A percentile compares a stretch with the other conserved stretches of the same genome.
These are phyloP conservation scores for Pancytospora philotis DNA, from an alignment of 371 early-diverging fungal species.

Conservation along the genomic window DNA sequence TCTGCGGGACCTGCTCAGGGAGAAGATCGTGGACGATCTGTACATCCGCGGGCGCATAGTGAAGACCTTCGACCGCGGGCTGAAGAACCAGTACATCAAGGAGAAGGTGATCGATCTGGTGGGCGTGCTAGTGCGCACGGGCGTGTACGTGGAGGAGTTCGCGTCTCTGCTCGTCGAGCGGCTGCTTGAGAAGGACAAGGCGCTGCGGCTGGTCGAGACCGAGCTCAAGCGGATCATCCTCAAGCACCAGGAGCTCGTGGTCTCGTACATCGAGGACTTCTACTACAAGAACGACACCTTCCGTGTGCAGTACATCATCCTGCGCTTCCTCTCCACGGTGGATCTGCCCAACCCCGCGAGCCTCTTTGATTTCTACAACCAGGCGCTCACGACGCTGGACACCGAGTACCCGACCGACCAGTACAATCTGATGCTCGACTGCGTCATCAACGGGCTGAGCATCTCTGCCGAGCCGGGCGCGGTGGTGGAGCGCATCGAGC, in stretches of 20 bases:
- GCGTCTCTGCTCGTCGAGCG: constrained; percentile 36
- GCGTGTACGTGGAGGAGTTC: constrained; percentile 35
- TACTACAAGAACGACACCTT: constrained; percentile 47
- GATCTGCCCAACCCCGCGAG: constrained; percentile 3
- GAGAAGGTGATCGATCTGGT: constrained; percentile 39
- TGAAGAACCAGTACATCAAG: constrained; percentile 43
- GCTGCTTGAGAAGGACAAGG: constrained; percentile 33
- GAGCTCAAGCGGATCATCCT: constrained; percentile 7
- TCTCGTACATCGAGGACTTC: constrained; percentile 46
- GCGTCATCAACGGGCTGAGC: constrained; percentile 24
- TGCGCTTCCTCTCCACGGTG: constrained; percentile 28
- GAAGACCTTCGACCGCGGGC: constrained; percentile 33
- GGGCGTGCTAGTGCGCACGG: constrained; percentile 20
- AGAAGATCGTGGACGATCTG: constrained; percentile 8
- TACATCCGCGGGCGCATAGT: constrained; percentile 42
- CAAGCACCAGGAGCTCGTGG: constrained; percentile 16
- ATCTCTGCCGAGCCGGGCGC: constrained; percentile 1
- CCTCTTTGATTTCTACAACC: constrained; percentile 24
- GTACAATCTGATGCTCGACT: constrained; percentile 19
- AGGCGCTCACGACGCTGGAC: constrained; percentile 4
- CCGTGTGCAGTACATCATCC: constrained; percentile 18
- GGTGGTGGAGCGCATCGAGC: neutral
- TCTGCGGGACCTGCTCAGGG: constrained; percentile 35
- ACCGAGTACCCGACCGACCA: constrained; percentile 28
- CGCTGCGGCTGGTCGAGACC: constrained; percentile 13